Evolutionary conservation across 2,329 filamentous ascomycete genomes (phyloP), one percentile per base, ranked within the genome.

Genomic region (Aureobasidium sp.): DNA sequence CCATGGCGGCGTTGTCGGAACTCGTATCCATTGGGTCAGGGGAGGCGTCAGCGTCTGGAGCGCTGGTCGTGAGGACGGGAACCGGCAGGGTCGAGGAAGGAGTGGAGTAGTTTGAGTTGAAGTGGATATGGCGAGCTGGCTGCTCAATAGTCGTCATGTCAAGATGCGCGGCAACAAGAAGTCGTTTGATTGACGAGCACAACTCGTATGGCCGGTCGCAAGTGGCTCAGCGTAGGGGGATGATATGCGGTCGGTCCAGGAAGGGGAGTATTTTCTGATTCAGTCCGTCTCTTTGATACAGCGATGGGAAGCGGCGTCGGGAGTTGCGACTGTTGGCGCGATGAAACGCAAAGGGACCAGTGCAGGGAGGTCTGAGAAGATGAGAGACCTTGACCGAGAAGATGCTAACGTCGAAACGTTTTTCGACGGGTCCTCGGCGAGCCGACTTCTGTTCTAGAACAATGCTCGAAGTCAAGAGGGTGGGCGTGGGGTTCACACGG

Each of bases 21-120:
- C 80, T 80, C 58, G 82, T 75, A 63, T 84, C 81, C 81, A 84
- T 85, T 61, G 79, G 76, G 66, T 83, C 82, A 62, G 76, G 76
- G 36, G 77, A 74, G 64, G 76, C 72, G 53, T 75, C 74, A 51
- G 78, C 75, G 51, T 77, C 72, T 58, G 72, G 70, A 41, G 77
- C 69, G 39, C 78, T 77, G 20, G 79, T 80, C 20, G 79, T 76
- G 56, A 82, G 76, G 63, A 83, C 77, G 55, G 81, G 79, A 51
- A 83, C 78, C 51, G 50, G 23, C n/a, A 32, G 20, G 57, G 20
- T 36, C 7, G 57, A 42, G 23, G 57, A 23, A 15, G 51, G 39
- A 26, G 57, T 42, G 8, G 44, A 26, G 27, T 60, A 51, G n/a
- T 34, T 47, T 32, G 57, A 20, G 23, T 26, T 60, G 46, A 60